Conservation (phyloP, 176 grass and related monocot species). For the Musa schizocarpa region DNA sequence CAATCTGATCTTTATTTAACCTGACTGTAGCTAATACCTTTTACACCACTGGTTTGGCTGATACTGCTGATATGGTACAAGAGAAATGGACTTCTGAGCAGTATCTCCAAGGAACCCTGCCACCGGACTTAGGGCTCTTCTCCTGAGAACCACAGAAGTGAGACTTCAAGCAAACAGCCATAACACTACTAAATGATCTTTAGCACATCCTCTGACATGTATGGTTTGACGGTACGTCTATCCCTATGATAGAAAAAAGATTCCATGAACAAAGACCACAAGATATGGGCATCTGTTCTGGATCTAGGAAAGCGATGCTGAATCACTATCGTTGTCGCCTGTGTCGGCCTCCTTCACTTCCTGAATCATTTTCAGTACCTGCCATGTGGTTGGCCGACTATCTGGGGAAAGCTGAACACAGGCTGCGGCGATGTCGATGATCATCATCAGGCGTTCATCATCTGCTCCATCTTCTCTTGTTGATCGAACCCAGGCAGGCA, state of each 20-base stretch:
- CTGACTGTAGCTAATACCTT: background rate
- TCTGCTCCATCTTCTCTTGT: slow-evolving; percentile 52
- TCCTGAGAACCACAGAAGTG: too few relatives aligned
- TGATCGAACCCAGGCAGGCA: slow-evolving; percentile 52
- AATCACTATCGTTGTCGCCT: slow-evolving; percentile 68
- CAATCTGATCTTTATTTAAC: background rate
- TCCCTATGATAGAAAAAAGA: background rate
- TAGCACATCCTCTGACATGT: too few relatives aligned
- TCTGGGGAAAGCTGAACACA: slow-evolving; percentile 63
- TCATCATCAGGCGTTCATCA: slow-evolving; percentile 62
- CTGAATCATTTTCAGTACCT: slow-evolving; percentile 97
- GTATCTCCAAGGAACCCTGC: background rate
- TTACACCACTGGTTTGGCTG: background rate
- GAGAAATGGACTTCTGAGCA: background rate
- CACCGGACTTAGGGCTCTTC: too few relatives aligned
- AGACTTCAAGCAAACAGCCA: too few relatives aligned
- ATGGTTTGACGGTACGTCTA: background rate
- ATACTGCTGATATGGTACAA: background rate
- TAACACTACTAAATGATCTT: too few relatives aligned
- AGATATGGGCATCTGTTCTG: background rate
- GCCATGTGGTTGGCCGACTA: slow-evolving; percentile 79
- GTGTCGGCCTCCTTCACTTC: slow-evolving; percentile 82
- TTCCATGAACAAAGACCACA: background rate
- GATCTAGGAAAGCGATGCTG: slow-evolving; percentile 54
- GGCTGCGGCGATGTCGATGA: slow-evolving; percentile 55